These are phyloP conservation scores for Exophiala sideris DNA, from an alignment of 2,329 filamentous ascomycete genomes.

Conservation along the genomic window DNA sequence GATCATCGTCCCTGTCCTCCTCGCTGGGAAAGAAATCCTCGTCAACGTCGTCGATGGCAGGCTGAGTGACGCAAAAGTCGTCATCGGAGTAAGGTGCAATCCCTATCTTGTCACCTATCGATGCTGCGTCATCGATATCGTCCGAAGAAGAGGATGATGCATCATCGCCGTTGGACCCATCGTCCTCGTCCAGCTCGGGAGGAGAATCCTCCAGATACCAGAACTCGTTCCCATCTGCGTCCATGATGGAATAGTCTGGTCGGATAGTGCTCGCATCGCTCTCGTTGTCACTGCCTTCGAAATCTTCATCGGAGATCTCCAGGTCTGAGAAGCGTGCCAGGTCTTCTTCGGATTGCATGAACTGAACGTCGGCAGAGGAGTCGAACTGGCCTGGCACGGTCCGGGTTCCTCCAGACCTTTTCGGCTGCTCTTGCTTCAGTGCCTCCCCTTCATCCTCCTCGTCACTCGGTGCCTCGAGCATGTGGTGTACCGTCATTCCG, in stretches of 20 bases:
- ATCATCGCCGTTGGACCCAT: conserved; percentile 54
- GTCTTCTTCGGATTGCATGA: conserved; percentile 38
- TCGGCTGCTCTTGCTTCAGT: conserved; percentile 36
- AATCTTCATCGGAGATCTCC: conserved; percentile 52
- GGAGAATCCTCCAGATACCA: conserved; percentile 45
- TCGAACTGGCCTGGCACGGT: conserved; percentile 31
- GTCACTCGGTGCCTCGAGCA: conserved; percentile 69
- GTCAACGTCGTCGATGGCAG: conserved; percentile 81
- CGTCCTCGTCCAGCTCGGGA: conserved; percentile 38
- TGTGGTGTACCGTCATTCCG: conserved; percentile 95
- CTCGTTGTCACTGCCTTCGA: conserved; percentile 28
- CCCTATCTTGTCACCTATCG: conserved; percentile 63
- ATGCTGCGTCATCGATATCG: conserved; percentile 46
- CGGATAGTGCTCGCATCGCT: conserved; percentile 28
- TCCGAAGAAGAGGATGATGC: conserved; percentile 29
- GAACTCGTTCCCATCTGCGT: conserved; percentile 41
- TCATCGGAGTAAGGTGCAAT: conserved; percentile 55
- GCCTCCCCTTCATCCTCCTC: conserved; percentile 48
- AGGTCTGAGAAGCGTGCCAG: conserved; percentile 42
- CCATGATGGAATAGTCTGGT: conserved; percentile 35
- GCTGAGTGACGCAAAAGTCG: conserved; percentile 81
- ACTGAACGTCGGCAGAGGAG: conserved; percentile 34
- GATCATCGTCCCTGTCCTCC: conserved; percentile 72
- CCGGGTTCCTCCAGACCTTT: conserved; percentile 44
- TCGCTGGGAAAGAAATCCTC: conserved; percentile 76